These are phyloP conservation scores for Saccharomycopsis synnaedendra DNA, from an alignment of 805 yeast genomes.

Conservation along the genomic window DNA sequence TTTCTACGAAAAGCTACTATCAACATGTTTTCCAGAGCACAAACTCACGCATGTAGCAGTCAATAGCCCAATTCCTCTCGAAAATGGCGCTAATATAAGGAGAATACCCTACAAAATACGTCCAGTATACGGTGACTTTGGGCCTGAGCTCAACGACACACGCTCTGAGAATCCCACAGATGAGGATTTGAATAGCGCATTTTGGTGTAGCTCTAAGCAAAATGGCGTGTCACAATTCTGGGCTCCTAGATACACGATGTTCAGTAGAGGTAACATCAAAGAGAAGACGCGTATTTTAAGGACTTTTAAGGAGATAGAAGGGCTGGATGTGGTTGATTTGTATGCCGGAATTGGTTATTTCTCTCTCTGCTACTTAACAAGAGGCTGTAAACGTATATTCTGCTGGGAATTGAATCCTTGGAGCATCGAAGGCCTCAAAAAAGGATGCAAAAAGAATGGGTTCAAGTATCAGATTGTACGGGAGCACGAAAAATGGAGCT, in stretches of 20 bases:
- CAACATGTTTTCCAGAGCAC: no score
- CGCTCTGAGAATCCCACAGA: slow-evolving; percentile 27
- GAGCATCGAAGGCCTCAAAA: slow-evolving; percentile 61
- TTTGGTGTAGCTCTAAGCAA: slow-evolving; percentile 65
- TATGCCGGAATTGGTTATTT: slow-evolving; percentile 86
- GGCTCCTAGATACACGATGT: slow-evolving; percentile 84
- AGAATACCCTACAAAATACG: slow-evolving; percentile 53
- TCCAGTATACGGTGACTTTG: slow-evolving; percentile 60
- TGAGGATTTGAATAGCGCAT: slow-evolving; percentile 36
- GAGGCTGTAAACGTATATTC: slow-evolving; percentile 39
- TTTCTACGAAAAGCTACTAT: no score
- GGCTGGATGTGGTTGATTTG: slow-evolving; percentile 47
- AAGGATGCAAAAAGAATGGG: slow-evolving; percentile 40
- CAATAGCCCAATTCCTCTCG: slow-evolving; percentile 48
- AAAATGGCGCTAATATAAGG: slow-evolving; percentile 19
- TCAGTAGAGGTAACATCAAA: slow-evolving; percentile 75
- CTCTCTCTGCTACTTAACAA: slow-evolving; percentile 51
- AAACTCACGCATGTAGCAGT: slow-evolving; percentile 35
- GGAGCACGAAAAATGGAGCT: slow-evolving; percentile 23
- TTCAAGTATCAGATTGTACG: slow-evolving; percentile 27
- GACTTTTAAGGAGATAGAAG: slow-evolving; percentile 26
- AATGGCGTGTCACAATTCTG: slow-evolving; percentile 70
- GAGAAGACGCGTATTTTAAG: slow-evolving; percentile 61
- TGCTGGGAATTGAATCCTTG: slow-evolving; percentile 85
- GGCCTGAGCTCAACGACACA: slow-evolving; percentile 27